Evolutionary conservation across 2,329 filamentous ascomycete species (phyloP), one percentile per base, ranked within the genome.

Genomic region (Colletotrichum musicola): DNA sequence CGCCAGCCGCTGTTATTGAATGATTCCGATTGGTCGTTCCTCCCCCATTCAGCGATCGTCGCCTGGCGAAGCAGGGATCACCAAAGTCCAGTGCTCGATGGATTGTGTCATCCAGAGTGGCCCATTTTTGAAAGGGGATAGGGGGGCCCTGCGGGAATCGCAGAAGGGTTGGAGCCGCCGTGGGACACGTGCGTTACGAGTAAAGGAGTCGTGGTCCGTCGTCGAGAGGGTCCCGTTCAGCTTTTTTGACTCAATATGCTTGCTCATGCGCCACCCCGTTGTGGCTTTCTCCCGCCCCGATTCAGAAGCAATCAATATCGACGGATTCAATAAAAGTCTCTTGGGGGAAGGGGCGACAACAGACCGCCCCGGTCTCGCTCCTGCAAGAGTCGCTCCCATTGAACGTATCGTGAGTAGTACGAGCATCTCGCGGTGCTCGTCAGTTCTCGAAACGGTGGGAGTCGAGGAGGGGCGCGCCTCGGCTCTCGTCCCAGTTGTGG

Each of bases 21-120:
- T 46, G 61, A 60, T 64, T 68, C 65, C 61, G 65, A 64, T 68
- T 68, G 65, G 65, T 22, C 22, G 18, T 13, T 16, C 16, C 6
- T 47, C 9, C 44, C 44, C n/a, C 6, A 18, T 18, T 38, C 22
- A 53, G 20, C 47, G 65, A 64, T 64, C 61, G 49, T 58, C 61
- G 40, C 16, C 35, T 20, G n/a, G 18, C 4, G 20, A 47, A 10
- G 7, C 54, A 54, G 54, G 61, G 61, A 46, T 35, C 27, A 12
- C 25, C 20, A 46, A 16, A 16, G 27, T n/a, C 49, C 58, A 25
- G 62, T 27, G 50, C 27, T 46, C 60, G 64, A 59, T 68, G 22
- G 47, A 55, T 64, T 64, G 65, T 68, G 49, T 68, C 60, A 68
- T 18, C 49, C 61, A 68, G 47, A 64, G 61, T 68, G 65, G 61